These are phyloP conservation scores for Solanum stenotomum DNA, from an alignment of 257 asterid genomes.

Conservation along the genomic window DNA sequence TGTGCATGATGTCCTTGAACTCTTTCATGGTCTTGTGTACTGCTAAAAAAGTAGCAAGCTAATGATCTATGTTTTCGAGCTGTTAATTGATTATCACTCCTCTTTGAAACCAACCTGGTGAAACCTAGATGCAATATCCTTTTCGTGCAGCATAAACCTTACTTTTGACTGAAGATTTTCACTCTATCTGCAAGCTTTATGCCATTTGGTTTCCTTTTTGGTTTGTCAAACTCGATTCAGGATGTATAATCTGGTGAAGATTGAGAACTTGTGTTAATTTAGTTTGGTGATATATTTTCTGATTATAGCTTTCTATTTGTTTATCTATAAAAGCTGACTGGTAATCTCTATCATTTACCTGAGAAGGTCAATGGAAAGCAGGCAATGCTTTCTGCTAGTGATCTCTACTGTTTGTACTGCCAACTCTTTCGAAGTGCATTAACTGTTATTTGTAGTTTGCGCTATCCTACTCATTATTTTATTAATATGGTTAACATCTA, in stretches of 20 bases:
- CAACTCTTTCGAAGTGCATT: neutral
- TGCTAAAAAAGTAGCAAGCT: neutral
- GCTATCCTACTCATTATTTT: neutral
- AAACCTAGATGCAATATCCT: neutral
- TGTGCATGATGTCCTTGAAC: neutral
- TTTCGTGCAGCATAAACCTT: neutral
- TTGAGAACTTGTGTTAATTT: neutral
- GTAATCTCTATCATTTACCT: neutral
- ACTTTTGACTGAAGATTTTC: neutral
- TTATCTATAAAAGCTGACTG: neutral
- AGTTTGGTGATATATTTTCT: neutral
- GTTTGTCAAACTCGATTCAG: neutral
- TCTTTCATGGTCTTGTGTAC: neutral
- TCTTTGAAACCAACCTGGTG: neutral
- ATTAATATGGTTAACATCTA: neutral
- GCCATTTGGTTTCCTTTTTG: neutral
- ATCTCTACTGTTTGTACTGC: neutral
- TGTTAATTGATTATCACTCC: neutral
- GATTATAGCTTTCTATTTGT: neutral
- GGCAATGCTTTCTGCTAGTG: neutral
- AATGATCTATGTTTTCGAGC: neutral
- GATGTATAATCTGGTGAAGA: neutral
- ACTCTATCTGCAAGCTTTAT: neutral
- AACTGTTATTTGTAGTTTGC: neutral
- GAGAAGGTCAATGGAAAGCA: neutral